phyloP scores from a whole-genome alignment of 2,329 filamentous ascomycete species.

The Onygena corvina region DNA sequence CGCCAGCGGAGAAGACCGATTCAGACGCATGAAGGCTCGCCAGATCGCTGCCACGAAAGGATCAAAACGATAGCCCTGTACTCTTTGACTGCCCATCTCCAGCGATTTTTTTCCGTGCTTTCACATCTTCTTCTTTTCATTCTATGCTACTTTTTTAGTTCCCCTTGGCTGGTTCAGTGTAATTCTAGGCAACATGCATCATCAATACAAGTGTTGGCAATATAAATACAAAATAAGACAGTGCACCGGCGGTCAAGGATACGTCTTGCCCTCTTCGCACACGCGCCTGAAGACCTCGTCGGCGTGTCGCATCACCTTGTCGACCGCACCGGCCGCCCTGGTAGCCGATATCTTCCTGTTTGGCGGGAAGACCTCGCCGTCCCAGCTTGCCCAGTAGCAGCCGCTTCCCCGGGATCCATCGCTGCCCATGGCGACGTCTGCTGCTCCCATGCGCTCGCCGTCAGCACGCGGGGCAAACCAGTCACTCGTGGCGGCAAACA shows the following conservation, averaged over 20 bases:
- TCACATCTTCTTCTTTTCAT: background rate
- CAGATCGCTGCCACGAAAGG: constrained; percentile 33
- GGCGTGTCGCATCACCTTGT: constrained; percentile 19
- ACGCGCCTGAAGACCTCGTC: constrained; percentile 15
- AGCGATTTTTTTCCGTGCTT: background rate
- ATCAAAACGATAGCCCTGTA: constrained; percentile 26
- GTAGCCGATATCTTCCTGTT: constrained; percentile 14
- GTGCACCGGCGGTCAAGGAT: constrained; percentile 1
- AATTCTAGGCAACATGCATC: too few species aligned
- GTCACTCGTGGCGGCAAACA: constrained; percentile 16
- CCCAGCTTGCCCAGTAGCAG: constrained; percentile 16
- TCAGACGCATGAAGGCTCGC: constrained; percentile 39
- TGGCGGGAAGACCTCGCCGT: constrained; percentile 12
- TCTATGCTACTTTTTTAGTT: constrained; percentile 1
- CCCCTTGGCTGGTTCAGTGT: background rate
- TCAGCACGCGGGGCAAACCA: constrained; percentile 13
- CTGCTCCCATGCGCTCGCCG: constrained; percentile 3
- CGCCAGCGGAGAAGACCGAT: constrained; percentile 38
- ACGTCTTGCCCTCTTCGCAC: constrained; percentile 11
- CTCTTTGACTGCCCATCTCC: background rate
- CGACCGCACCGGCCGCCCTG: constrained; percentile 13
- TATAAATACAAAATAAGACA: background rate
- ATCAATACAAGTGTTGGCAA: too few species aligned
- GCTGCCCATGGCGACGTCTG: constrained; percentile 14
- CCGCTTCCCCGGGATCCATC: constrained; percentile 17